Percentiles rank a stretch among this genome's conserved stretches.
Evolutionary conservation across 208 protist genomes (phyloP).

Genomic region (Trypanosoma congolense): DNA sequence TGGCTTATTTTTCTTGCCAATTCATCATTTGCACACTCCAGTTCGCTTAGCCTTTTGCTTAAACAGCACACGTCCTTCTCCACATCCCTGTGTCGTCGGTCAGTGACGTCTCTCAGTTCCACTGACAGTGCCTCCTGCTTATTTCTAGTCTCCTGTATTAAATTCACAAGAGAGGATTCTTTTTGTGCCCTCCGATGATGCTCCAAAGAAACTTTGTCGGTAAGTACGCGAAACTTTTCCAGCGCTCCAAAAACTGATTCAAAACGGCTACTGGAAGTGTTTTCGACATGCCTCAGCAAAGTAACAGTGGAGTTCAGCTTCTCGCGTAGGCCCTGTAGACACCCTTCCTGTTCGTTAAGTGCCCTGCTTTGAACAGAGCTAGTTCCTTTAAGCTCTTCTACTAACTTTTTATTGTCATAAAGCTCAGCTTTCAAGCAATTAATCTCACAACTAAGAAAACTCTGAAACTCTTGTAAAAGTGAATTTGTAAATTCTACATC

Average conservation of each 20-base stretch:
- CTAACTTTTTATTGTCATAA: slow-evolving; percentile 1
- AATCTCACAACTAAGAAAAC: slow-evolving; percentile 9
- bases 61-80: slow-evolving; percentile 3
- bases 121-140: slow-evolving; percentile 5
- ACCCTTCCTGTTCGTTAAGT: slow-evolving; percentile 1
- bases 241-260: slow-evolving; percentile 15
- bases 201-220: slow-evolving; percentile 5
- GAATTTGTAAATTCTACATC: slow-evolving; percentile 13
- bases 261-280: slow-evolving; percentile 17
- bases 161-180: slow-evolving; percentile 6
- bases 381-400: slow-evolving; percentile 11
- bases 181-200: slow-evolving; percentile 1
- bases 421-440: slow-evolving; percentile 8
- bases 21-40: slow-evolving; percentile 5
- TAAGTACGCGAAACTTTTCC: slow-evolving; percentile 11
- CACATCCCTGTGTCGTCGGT: slow-evolving; percentile 2
- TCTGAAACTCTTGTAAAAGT: slow-evolving; percentile 6
- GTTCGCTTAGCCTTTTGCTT: slow-evolving; percentile 9
- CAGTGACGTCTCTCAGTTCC: slow-evolving; percentile 5
- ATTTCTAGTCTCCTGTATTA: slow-evolving; percentile 12
- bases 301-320: slow-evolving; percentile 1
- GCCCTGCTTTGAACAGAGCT: not conserved
- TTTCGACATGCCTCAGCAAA: slow-evolving; percentile 10
- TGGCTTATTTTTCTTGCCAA: not conserved
- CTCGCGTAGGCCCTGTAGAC: slow-evolving; percentile 1